Conservation (phyloP, 306 rosid species). For the Vicia sativa region DNA sequence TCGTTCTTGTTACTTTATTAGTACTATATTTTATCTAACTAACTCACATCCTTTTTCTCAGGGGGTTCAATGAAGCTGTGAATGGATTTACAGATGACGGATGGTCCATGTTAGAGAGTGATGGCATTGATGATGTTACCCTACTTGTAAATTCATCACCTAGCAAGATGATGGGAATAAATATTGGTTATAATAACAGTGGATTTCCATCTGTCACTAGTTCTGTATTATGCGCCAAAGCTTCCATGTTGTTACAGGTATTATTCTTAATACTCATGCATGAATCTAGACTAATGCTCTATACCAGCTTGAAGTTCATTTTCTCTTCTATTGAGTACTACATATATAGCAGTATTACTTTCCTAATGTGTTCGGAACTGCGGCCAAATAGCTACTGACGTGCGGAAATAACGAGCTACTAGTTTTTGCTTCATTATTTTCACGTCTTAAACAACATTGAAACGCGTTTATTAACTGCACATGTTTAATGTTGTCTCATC, state of each 20-base stretch:
- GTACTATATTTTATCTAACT: neutral
- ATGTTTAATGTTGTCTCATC: slow-evolving; percentile 8
- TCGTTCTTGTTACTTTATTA: slow-evolving; percentile 23
- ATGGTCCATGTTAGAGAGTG: slow-evolving; percentile 94
- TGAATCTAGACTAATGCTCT: slow-evolving; percentile 3
- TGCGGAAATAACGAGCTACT: neutral
- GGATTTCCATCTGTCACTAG: slow-evolving; percentile 76
- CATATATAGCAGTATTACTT: neutral
- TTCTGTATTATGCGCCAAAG: slow-evolving; percentile 92
- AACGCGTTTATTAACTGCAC: neutral
- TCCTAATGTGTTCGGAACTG: neutral
- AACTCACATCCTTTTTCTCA: slow-evolving; percentile 34
- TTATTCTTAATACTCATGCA: slow-evolving; percentile 1
- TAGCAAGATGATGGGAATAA: slow-evolving; percentile 78
- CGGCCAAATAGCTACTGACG: neutral
- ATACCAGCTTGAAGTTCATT: neutral
- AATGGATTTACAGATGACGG: slow-evolving; percentile 94
- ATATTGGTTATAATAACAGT: slow-evolving; percentile 61
- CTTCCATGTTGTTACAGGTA: slow-evolving; percentile 96
- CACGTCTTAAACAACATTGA: neutral
- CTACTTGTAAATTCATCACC: slow-evolving; percentile 91
- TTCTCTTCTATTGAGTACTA: slow-evolving; percentile 5
- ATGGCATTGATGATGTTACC: slow-evolving; percentile 92
- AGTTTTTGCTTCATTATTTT: neutral
- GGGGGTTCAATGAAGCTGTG: slow-evolving; percentile 98